Evolutionary conservation across 1,139 yeast species (phyloP), one percentile per base, ranked within the genome.

Genomic region (Blastobotrys indianensis): DNA sequence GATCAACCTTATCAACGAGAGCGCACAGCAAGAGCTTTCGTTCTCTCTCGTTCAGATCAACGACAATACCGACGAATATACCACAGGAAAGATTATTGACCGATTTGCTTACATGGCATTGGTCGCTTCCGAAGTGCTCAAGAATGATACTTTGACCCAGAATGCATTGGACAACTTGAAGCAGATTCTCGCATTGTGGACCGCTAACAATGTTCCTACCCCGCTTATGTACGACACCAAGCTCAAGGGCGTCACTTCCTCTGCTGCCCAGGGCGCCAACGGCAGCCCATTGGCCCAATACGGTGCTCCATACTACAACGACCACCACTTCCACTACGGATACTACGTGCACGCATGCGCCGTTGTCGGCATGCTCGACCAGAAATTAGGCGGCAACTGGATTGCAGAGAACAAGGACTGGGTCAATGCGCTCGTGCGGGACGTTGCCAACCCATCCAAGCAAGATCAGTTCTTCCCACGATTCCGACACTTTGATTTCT

Each of bases 271-370:
- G 51, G 20, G 17, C 11, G 61, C 62, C 4, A 76, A 76, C 42
- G 62, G 63, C 6, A 76, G 77, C 42, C 76, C 79, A 44, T 70
- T 74, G 46, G 76, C 75, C 37, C 86, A 82, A 56, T 85, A 66
- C 60, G 94, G 92, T 28, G 69, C 79, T 54, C 74, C 82, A 12
- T 79, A 75, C 65, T 84, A 84, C 65, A 84, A 83, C 56, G 92
- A 84, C 62, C 92, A 80, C 59, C 92, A 84, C 60, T 84, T 82
- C 77, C 92, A 85, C 59, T 84, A 82, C 60, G 90, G 92, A 23
- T 84, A 84, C 65, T 76, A 76, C 57, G 73, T 85, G 45, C 88
- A 83, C 57, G 83, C 92, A 7, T 88, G 90, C 6, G 92, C 94
- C 2, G 73, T 82, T 41, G 73, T 84, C 45, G 92, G 84, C 12